Conservation (phyloP, 169 alveolate genomes). For the Theileria orientalis region DNA sequence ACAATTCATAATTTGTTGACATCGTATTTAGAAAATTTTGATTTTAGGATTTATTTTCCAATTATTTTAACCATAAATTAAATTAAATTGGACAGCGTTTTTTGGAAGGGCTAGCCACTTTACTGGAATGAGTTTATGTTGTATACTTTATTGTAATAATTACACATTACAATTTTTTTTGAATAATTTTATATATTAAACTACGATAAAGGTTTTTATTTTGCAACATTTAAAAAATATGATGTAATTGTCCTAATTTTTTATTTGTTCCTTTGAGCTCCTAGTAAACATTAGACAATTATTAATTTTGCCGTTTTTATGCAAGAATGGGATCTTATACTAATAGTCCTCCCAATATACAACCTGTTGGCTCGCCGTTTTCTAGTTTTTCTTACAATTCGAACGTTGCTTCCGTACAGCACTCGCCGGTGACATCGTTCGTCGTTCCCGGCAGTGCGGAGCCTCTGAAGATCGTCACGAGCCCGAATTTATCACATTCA, state of each 20-base stretch:
- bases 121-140: background rate
- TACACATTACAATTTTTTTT: background rate
- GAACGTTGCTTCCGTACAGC: background rate
- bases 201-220: background rate
- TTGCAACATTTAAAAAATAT: background rate
- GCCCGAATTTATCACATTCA: slow-evolving; percentile 8
- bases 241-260: background rate
- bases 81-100: no score
- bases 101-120: background rate
- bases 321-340: background rate
- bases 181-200: background rate
- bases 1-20: background rate
- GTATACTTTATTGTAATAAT: background rate
- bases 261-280: background rate
- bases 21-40: background rate
- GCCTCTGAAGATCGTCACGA: background rate
- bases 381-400: background rate
- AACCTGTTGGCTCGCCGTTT: background rate
- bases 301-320: background rate
- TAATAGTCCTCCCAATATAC: slow-evolving; percentile 1
- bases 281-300: background rate
- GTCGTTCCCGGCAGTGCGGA: background rate
- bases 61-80: background rate
- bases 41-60: background rate
- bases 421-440: slow-evolving; percentile 1